phyloP scores from a whole-genome alignment of 495 filamentous ascomycete genomes.

The Echria macrotheca region DNA sequence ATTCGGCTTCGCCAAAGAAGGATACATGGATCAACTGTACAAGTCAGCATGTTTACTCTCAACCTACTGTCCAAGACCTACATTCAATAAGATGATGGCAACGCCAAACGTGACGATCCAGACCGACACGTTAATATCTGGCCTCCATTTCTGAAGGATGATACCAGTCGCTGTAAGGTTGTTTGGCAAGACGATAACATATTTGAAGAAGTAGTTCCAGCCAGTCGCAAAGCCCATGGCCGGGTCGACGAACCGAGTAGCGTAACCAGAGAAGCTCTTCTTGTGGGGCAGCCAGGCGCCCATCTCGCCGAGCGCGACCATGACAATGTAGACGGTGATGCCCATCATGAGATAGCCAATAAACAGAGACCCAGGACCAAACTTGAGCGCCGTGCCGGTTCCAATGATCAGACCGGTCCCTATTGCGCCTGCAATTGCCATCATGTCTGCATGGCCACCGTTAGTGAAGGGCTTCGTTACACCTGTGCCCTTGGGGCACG shows the following conservation, averaged over 20 bases:
- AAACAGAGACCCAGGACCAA: conserved; percentile 59
- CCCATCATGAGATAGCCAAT: conserved; percentile 56
- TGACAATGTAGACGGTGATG: conserved; percentile 42
- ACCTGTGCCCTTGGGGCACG: not conserved
- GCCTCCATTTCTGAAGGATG: conserved; percentile 66
- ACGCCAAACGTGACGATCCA: conserved; percentile 67
- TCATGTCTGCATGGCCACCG: conserved; percentile 51
- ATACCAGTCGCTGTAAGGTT: conserved; percentile 71
- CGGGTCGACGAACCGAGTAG: conserved; percentile 70
- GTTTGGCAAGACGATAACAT: conserved; percentile 72
- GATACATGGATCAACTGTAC: conserved; percentile 47
- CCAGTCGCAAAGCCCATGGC: conserved; percentile 55
- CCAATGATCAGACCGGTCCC: conserved; percentile 52
- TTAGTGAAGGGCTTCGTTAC: not conserved
- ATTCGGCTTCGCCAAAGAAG: conserved; percentile 78
- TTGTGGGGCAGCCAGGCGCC: conserved; percentile 63
- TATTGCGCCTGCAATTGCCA: conserved; percentile 82
- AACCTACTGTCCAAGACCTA: conserved; percentile 7
- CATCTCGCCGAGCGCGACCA: conserved; percentile 52
- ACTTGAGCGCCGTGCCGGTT: conserved; percentile 22
- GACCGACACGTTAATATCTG: conserved; percentile 62
- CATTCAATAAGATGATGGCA: conserved; percentile 50
- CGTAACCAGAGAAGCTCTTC: conserved; percentile 58
- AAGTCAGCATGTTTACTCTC: not conserved
- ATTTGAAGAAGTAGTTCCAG: conserved; percentile 50